Conservation (phyloP, 768 basidiomycete species). For the Leccinum pellstonianum region DNA sequence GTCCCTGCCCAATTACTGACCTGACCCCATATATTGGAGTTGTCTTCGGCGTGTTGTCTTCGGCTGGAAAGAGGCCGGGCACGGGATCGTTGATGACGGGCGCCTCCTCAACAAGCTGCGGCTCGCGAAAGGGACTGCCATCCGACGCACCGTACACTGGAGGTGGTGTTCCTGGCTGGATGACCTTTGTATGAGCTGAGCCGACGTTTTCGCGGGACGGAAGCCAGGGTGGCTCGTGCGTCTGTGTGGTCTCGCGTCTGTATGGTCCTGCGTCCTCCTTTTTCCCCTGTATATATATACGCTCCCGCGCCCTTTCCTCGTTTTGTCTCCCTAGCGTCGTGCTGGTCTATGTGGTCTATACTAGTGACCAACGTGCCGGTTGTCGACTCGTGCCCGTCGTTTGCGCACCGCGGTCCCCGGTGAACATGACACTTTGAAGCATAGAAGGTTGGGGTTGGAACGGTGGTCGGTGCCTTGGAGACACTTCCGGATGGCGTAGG, state of each 20-base stretch:
- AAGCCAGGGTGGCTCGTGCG: constrained; percentile 33
- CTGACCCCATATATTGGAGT: constrained; percentile 19
- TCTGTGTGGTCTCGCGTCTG: too few species aligned
- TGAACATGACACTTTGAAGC: constrained; percentile 13
- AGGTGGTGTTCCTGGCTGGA: constrained; percentile 29
- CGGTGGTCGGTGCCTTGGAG: constrained; percentile 23
- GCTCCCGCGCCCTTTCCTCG: too few species aligned
- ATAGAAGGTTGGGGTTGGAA: constrained; percentile 30
- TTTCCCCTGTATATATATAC: too few species aligned
- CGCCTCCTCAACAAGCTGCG: constrained; percentile 52
- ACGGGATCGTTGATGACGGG: constrained; percentile 35
- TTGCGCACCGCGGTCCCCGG: too few species aligned
- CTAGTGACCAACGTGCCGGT: too few species aligned
- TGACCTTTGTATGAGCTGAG: constrained; percentile 37
- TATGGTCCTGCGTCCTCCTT: not conserved
- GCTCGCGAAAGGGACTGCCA: constrained; percentile 46
- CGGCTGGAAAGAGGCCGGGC: constrained; percentile 38
- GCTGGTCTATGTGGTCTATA: too few species aligned
- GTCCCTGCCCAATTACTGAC: constrained; percentile 17
- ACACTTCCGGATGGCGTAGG: constrained; percentile 39
- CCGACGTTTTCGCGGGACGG: constrained; percentile 36
- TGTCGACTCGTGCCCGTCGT: too few species aligned
- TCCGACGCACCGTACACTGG: constrained; percentile 26
- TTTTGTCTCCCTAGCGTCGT: too few species aligned
- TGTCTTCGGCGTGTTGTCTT: constrained; percentile 16